Conservation (phyloP, 2,329 filamentous ascomycete species). For the Exophiala lecanii-corni region DNA sequence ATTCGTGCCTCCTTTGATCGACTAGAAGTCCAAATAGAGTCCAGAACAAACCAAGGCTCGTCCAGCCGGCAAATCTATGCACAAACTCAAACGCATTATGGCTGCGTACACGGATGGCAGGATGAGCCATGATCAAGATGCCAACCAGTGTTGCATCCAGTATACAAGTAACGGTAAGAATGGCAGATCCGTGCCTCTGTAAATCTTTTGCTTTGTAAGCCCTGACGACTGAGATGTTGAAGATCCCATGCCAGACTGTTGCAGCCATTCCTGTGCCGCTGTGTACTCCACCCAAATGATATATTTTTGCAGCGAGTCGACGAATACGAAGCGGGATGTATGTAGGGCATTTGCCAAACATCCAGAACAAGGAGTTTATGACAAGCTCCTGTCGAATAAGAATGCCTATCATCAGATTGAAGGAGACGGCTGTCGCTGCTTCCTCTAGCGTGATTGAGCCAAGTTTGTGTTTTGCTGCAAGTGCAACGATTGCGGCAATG, state of each 20-base stretch:
- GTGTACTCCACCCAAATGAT: slow-evolving; percentile 53
- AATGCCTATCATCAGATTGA: slow-evolving; percentile 45
- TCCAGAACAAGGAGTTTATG: slow-evolving; percentile 48
- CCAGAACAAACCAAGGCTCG: slow-evolving; percentile 62
- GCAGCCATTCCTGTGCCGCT: slow-evolving; percentile 48
- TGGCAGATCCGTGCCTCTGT: slow-evolving; percentile 30
- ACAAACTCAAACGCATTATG: slow-evolving; percentile 68
- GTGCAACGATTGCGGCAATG: slow-evolving; percentile 33
- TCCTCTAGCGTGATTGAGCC: slow-evolving; percentile 27
- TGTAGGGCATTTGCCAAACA: slow-evolving; percentile 43
- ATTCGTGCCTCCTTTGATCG: slow-evolving; percentile 30
- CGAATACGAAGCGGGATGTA: slow-evolving; percentile 44
- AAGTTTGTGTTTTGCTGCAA: slow-evolving; percentile 34
- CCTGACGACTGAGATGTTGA: slow-evolving; percentile 33
- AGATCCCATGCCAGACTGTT: slow-evolving; percentile 44
- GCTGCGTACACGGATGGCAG: slow-evolving; percentile 55
- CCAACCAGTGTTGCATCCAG: slow-evolving; percentile 54
- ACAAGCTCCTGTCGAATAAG: slow-evolving; percentile 50
- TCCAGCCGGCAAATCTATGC: slow-evolving; percentile 72
- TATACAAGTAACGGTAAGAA: slow-evolving; percentile 53
- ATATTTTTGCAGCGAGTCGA: slow-evolving; percentile 45
- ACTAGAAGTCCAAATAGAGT: slow-evolving; percentile 54
- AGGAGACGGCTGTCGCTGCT: slow-evolving; percentile 40
- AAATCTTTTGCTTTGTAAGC: slow-evolving; percentile 6
- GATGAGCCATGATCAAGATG: slow-evolving; percentile 62